phyloP scores from a whole-genome alignment of 345 rosid species.

The Acer yangbiense region DNA sequence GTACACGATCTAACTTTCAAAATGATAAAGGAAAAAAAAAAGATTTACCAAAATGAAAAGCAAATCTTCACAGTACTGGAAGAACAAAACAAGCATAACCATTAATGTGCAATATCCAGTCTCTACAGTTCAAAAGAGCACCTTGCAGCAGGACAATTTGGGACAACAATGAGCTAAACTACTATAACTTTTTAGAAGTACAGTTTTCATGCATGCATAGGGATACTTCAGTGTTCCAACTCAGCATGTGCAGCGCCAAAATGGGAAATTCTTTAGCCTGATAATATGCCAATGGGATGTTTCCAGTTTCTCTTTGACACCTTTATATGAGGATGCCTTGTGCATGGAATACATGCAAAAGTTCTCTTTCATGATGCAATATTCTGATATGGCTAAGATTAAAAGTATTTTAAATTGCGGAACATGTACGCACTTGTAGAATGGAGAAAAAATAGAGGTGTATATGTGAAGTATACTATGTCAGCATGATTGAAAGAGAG shows the following conservation, averaged over 20 bases:
- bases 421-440: neutral
- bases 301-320: conserved; percentile 3
- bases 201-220: neutral
- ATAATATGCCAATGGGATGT: neutral
- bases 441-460: neutral
- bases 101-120: neutral
- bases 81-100: conserved; percentile 4
- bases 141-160: neutral
- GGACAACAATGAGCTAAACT: neutral
- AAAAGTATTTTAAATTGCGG: neutral
- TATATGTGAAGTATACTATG: neutral
- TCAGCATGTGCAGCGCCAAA: neutral
- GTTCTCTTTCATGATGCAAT: neutral
- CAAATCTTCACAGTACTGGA: neutral
- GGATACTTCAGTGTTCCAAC: neutral
- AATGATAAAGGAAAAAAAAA: neutral
- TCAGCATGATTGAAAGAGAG: neutral
- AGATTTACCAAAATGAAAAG: neutral
- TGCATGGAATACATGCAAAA: neutral
- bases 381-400: neutral
- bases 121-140: neutral
- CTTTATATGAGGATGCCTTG: neutral
- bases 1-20: conserved; percentile 1
- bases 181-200: neutral
- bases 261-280: neutral